Base-by-base conservation (phyloP, 2,329 filamentous ascomycete genomes). In the Aphanoascus verrucosus region DNA sequence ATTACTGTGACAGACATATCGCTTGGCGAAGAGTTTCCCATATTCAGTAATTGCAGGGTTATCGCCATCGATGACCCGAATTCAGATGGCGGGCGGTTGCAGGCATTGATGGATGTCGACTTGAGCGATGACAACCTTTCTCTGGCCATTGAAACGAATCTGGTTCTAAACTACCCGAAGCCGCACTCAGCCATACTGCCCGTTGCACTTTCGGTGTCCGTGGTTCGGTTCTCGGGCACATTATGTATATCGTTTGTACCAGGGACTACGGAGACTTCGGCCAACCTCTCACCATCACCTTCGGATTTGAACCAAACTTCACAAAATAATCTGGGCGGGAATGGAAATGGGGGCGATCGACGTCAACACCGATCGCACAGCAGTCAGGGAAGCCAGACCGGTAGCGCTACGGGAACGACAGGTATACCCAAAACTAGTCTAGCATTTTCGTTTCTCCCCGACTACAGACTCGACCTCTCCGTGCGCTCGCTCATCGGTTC, bases 41-140 rank as follows among this genome's bases (percentile, higher is more conserved):
- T 98, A 51, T 94, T 98, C 69, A 96, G 90, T 74, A 98, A 98
- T 69, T 97, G 93, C 65, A 83, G 93, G 55, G 86, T 98, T 53
- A 96, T 96, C 56, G 88, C 90, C 1, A 87, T 96, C 0, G 72
- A 74, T 52, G 73, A 75, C 37, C 69, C 71, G 5, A 72, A 70
- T 57, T 74, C 75, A 34, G 79, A 81, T 51, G 88, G 88, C 19
- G 85, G 85, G 0, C 79, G 90, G 38, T 75, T 98, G 17, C 93
- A 98, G 69, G 93, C 93, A 0, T 77, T 90, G 55, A 94, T 98
- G 87, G 93, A 98, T 68, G 90, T 98, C 35, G 93, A 98, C 67
- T 73, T 98, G 55, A 93, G 86, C 69, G 93, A 76, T 57, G 73
- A 98, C 70, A 90, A 95, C 70, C 88, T 98, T 56, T 98, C 93